Evolutionary conservation across 116 monocot genomes (phyloP).

Genomic region (Phalaenopsis hybrid): DNA sequence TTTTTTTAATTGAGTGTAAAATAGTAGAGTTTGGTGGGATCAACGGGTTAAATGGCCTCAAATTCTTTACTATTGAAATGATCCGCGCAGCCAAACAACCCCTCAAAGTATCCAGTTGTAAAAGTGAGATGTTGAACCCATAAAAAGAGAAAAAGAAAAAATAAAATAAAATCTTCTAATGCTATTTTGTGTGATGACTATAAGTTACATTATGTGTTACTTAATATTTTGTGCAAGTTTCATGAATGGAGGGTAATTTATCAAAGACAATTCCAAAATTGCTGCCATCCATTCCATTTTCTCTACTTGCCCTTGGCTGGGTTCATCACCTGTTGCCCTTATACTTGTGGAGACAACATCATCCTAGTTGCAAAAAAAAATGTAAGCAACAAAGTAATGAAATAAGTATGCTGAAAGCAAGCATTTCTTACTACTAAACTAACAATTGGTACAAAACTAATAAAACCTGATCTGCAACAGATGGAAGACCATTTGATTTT

Average conservation of each 20-base stretch:
- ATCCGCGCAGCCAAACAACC: not conserved
- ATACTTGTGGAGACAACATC: not conserved
- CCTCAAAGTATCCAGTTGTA: not conserved
- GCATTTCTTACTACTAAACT: not conserved
- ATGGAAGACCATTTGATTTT: not conserved
- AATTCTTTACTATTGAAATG: not conserved
- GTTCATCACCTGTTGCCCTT: not conserved
- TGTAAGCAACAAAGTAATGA: not conserved
- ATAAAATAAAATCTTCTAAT: not conserved
- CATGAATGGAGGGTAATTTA: not conserved
- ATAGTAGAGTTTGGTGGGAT: not conserved
- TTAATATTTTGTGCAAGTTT: not conserved
- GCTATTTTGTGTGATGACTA: not conserved
- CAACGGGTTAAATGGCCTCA: not conserved
- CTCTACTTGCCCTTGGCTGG: not conserved
- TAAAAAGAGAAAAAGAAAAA: too few species aligned
- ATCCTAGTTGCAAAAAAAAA: not conserved
- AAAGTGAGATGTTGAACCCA: not conserved
- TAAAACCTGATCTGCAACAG: not conserved
- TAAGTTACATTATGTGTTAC: not conserved
- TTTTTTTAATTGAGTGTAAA: not conserved
- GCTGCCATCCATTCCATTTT: not conserved
- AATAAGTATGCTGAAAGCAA: not conserved
- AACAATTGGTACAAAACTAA: not conserved
- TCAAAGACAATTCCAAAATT: not conserved